Percentiles rank a stretch among this genome's conserved stretches.
Evolutionary conservation across 2,329 filamentous ascomycete genomes (phyloP).

Genomic region (Colletotrichum tanaceti): DNA sequence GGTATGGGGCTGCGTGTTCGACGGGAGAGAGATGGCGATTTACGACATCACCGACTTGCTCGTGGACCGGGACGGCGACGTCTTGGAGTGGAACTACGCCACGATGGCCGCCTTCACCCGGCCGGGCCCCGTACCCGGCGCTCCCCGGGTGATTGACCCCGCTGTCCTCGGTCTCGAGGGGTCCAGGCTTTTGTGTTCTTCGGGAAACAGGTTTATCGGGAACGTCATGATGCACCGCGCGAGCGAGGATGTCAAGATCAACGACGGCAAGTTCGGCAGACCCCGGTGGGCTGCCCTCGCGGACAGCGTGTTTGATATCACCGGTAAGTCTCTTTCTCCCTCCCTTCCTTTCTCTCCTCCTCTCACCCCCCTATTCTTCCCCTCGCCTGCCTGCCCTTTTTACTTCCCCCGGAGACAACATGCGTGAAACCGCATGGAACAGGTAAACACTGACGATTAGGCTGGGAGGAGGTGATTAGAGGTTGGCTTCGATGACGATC

Average conservation of each 20-base stretch:
- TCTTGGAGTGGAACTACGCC: not conserved
- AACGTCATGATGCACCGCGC: not conserved
- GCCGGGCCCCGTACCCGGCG: not conserved
- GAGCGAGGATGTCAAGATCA: not conserved
- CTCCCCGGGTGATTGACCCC: too few relatives aligned
- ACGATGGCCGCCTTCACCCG: not conserved
- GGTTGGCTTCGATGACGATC: not conserved
- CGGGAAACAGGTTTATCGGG: not conserved
- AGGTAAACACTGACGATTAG: not conserved
- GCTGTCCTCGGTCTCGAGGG: too few relatives aligned
- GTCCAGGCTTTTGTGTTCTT: too few relatives aligned
- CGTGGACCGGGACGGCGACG: too few relatives aligned
- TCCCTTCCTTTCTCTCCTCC: too few relatives aligned
- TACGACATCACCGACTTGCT: conserved; percentile 1
- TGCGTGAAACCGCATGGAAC: not conserved
- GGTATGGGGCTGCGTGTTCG: not conserved
- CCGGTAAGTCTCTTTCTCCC: not conserved
- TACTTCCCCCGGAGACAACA: not conserved
- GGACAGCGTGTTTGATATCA: not conserved
- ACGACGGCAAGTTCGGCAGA: not conserved
- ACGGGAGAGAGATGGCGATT: not conserved
- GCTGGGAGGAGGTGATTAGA: not conserved
- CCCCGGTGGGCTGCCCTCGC: not conserved
- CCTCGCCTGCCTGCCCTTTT: not conserved
- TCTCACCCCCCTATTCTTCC: too few relatives aligned